Evolutionary conservation across 108 stramenopile genomes (phyloP).

Genomic region (Nitzschia sp.): DNA sequence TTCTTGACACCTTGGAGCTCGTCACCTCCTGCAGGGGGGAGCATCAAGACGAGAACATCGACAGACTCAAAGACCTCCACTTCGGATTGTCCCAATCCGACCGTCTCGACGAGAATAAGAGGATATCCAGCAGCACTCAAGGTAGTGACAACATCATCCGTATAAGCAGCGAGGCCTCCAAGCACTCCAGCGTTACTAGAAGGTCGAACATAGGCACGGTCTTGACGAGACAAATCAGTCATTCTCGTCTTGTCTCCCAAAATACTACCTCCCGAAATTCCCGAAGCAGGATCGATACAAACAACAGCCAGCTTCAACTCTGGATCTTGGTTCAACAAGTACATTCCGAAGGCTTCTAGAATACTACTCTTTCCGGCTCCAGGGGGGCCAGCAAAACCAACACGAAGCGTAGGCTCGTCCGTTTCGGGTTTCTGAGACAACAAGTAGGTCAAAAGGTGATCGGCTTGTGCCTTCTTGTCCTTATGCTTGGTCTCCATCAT

Average conservation of each 20-base stretch:
- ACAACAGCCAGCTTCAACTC: conserved; percentile 74
- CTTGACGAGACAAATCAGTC: conserved; percentile 80
- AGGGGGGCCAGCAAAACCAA: conserved; percentile 83
- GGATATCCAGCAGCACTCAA: conserved; percentile 89
- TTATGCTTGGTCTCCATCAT: conserved; percentile 68
- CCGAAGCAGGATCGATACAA: conserved; percentile 89
- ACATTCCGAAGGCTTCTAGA: conserved; percentile 72
- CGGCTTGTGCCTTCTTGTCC: conserved; percentile 50
- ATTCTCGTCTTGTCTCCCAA: conserved; percentile 98
- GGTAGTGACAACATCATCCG: conserved; percentile 90
- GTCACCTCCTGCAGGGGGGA: conserved; percentile 96
- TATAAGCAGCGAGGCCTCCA: conserved; percentile 91
- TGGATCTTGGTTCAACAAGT: conserved; percentile 46
- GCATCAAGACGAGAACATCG: conserved; percentile 88
- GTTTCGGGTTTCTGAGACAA: conserved; percentile 20
- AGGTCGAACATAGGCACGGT: conserved; percentile 89
- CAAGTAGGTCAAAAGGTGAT: conserved; percentile 56
- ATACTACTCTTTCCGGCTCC: conserved; percentile 52
- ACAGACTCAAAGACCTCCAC: conserved; percentile 84
- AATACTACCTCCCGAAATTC: conserved; percentile 92
- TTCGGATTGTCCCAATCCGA: conserved; percentile 96
- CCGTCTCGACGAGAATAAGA: conserved; percentile 93
- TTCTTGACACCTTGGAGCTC: conserved; percentile 95
- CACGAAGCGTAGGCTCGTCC: conserved; percentile 48
- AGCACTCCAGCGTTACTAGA: conserved; percentile 83